Evolutionary conservation across 148 eudicot species (phyloP).

Genomic region (Diospyros lotus): DNA sequence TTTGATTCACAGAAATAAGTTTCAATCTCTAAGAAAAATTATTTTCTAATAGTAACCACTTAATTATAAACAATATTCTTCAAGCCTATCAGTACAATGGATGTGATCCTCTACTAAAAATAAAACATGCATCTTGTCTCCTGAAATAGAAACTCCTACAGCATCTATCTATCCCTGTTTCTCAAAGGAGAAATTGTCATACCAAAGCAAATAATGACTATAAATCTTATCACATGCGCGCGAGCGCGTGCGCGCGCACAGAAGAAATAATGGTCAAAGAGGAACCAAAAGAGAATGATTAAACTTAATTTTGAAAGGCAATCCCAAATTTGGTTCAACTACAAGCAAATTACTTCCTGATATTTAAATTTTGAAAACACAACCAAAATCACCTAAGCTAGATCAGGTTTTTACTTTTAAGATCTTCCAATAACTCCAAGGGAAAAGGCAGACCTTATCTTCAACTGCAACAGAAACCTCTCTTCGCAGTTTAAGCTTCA

Average conservation of each 20-base stretch:
- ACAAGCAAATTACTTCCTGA: not conserved
- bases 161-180: not conserved
- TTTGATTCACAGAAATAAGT: no score
- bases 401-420: not conserved
- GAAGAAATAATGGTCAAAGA: not conserved
- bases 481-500: slow-evolving; percentile 58
- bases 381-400: not conserved
- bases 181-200: not conserved
- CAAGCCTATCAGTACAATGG: not conserved
- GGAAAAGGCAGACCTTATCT: slow-evolving; percentile 64
- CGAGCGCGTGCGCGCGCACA: no score
- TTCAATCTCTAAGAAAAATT: no score
- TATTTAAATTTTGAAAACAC: not conserved
- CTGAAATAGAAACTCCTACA: not conserved
- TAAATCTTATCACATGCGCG: not conserved
- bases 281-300: slow-evolving; percentile 1
- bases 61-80: not conserved
- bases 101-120: not conserved
- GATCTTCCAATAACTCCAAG: slow-evolving; percentile 1
- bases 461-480: slow-evolving; percentile 47
- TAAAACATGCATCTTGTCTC: not conserved
- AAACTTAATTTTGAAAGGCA: not conserved
- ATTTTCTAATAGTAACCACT: no score
- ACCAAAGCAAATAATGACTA: not conserved
- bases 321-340: not conserved